Evolutionary conservation across 2,329 filamentous ascomycete species (phyloP).

Genomic region (Nigrospora sphaerica): DNA sequence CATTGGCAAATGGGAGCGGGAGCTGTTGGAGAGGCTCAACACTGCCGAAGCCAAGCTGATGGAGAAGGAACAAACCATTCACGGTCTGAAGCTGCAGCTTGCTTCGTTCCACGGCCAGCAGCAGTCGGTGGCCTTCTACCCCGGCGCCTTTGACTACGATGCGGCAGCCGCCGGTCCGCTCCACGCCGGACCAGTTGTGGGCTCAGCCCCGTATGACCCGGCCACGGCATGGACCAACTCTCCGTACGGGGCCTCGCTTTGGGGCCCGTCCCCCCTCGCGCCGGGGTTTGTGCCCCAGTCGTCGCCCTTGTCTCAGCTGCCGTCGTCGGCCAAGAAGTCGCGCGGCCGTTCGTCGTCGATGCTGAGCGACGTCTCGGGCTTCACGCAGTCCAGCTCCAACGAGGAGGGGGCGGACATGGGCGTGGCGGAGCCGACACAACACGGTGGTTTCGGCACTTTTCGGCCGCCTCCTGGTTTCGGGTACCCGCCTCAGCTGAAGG

Average conservation of each 20-base stretch:
- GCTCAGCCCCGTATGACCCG: constrained; percentile 16
- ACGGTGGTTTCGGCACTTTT: constrained; percentile 12
- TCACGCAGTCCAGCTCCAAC: constrained; percentile 54
- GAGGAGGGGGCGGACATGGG: constrained; percentile 29
- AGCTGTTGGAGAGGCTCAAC: constrained; percentile 31
- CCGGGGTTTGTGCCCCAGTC: constrained; percentile 29
- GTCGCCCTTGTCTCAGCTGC: constrained; percentile 22
- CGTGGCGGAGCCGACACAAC: constrained; percentile 10
- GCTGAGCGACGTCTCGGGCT: constrained; percentile 60
- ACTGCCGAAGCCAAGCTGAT: constrained; percentile 26
- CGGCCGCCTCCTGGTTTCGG: constrained; percentile 17
- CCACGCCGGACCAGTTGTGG: neutral
- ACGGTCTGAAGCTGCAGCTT: constrained; percentile 29
- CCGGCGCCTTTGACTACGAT: constrained; percentile 21
- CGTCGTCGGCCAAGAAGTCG: constrained; percentile 14
- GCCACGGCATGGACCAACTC: constrained; percentile 23
- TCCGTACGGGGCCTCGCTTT: constrained; percentile 21
- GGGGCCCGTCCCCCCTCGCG: constrained; percentile 26
- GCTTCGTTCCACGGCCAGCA: constrained; percentile 26
- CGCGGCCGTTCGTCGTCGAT: constrained; percentile 58
- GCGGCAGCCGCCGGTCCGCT: constrained; percentile 15
- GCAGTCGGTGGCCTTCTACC: constrained; percentile 19
- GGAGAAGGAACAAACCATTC: constrained; percentile 32
- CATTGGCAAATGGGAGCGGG: constrained; percentile 35
- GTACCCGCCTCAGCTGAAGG: constrained; percentile 16